These are phyloP conservation scores for Colletotrichum higginsianum DNA, from an alignment of 2,329 filamentous ascomycete species.

Conservation along the genomic window DNA sequence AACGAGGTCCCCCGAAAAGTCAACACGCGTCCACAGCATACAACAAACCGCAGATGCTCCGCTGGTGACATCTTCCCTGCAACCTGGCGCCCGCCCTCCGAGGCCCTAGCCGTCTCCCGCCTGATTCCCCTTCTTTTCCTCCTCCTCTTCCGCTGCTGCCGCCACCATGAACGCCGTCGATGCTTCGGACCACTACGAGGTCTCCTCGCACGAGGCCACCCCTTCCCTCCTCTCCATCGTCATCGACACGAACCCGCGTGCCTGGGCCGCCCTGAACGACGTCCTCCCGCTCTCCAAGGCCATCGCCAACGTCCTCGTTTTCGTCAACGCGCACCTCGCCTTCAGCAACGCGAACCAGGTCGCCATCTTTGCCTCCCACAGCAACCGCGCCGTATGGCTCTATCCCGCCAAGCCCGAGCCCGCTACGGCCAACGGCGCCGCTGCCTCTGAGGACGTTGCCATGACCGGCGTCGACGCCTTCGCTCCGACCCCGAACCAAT, in stretches of 20 bases:
- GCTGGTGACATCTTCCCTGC: slow-evolving; percentile 30
- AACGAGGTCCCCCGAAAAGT: neutral
- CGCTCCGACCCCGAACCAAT: slow-evolving; percentile 52
- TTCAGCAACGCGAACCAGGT: slow-evolving; percentile 95
- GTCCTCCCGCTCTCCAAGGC: slow-evolving; percentile 86
- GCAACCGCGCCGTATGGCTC: slow-evolving; percentile 88
- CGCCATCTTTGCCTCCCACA: slow-evolving; percentile 91
- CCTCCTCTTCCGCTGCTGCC: neutral
- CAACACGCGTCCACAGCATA: neutral
- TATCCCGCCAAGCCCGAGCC: slow-evolving; percentile 74
- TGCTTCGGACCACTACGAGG: slow-evolving; percentile 73
- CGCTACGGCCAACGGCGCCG: slow-evolving; percentile 40
- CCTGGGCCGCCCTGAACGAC: slow-evolving; percentile 85
- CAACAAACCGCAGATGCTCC: slow-evolving; percentile 31
- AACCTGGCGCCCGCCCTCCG: slow-evolving; percentile 35
- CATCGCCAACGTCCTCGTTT: slow-evolving; percentile 91
- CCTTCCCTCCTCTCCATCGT: slow-evolving; percentile 92
- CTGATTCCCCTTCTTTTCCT: neutral
- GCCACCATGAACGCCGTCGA: slow-evolving; percentile 69
- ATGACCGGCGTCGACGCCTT: slow-evolving; percentile 67
- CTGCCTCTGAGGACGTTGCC: slow-evolving; percentile 66
- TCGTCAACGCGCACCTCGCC: slow-evolving; percentile 95
- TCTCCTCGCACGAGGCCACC: slow-evolving; percentile 66
- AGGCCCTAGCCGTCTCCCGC: slow-evolving; percentile 29
- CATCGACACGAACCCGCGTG: slow-evolving; percentile 96